phyloP scores from a whole-genome alignment of 768 basidiomycete genomes.

The Boletus pseudopeckii region DNA sequence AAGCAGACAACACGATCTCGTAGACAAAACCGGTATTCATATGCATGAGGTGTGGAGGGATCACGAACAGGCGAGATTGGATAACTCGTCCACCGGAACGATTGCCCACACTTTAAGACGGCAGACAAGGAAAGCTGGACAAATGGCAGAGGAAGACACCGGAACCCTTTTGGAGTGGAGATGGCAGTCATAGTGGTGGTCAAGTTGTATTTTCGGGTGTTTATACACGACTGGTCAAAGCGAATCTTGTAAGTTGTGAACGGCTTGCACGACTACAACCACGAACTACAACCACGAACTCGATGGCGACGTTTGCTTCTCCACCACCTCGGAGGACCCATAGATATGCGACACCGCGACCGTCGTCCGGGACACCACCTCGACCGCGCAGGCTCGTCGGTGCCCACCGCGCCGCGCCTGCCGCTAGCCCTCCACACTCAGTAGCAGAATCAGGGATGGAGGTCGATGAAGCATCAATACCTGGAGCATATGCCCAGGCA shows the following conservation, averaged over 20 bases:
- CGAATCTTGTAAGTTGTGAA: neutral
- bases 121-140: conserved; percentile 73
- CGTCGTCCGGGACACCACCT: conserved; percentile 24
- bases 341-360: conserved; percentile 28
- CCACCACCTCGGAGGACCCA: conserved; percentile 56
- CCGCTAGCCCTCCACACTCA: conserved; percentile 27
- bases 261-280: neutral
- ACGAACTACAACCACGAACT: conserved; percentile 10
- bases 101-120: conserved; percentile 80
- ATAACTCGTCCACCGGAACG: conserved; percentile 74
- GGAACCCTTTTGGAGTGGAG: conserved; percentile 42
- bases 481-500: conserved; percentile 35
- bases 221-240: neutral
- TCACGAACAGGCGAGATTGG: conserved; percentile 22
- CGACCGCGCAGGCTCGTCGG: conserved; percentile 27
- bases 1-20: conserved; percentile 82
- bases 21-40: conserved; percentile 79
- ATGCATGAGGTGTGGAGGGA: conserved; percentile 23
- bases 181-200: conserved; percentile 6
- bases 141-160: conserved; percentile 55
- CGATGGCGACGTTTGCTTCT: conserved; percentile 52
- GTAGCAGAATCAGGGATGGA: conserved; percentile 60
- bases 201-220: conserved; percentile 9
- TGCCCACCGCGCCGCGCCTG: conserved; percentile 18
- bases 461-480: conserved; percentile 51